Evolutionary conservation across 352 stramenopile species (phyloP).

Genomic region (Hyaloperonospora arabidopsidis): DNA sequence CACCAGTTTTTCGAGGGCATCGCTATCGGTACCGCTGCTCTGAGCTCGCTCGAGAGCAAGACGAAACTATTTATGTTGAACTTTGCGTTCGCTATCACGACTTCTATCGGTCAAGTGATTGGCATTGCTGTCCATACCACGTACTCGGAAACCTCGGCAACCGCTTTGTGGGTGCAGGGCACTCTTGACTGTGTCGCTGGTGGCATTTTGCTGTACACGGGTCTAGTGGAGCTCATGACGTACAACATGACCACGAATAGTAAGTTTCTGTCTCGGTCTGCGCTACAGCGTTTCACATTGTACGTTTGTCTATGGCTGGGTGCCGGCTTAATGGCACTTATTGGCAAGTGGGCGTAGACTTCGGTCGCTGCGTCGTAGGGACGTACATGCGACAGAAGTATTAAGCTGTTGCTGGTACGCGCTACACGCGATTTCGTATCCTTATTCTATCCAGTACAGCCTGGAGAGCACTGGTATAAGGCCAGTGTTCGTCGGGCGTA

Average conservation of each 20-base stretch:
- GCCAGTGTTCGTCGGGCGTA: too few species aligned
- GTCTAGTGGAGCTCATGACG: constrained; percentile 56
- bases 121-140: constrained; percentile 47
- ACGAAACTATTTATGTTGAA: constrained; percentile 39
- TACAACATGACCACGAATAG: constrained; percentile 63
- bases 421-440: too few species aligned
- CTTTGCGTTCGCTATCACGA: constrained; percentile 47
- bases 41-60: constrained; percentile 25
- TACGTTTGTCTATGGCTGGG: constrained; percentile 42
- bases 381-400: too few species aligned
- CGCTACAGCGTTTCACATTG: constrained; percentile 27
- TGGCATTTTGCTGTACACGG: constrained; percentile 65
- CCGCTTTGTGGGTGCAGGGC: constrained; percentile 52
- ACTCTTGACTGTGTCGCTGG: constrained; percentile 57
- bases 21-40: constrained; percentile 38
- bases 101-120: constrained; percentile 44
- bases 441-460: too few species aligned
- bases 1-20: constrained; percentile 76
- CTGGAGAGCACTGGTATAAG: too few species aligned
- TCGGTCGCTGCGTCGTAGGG: too few species aligned
- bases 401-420: too few species aligned
- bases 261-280: constrained; percentile 32
- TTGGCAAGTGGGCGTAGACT: constrained; percentile 53
- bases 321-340: constrained; percentile 46
- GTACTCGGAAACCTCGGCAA: constrained; percentile 38